These are phyloP conservation scores for Avena sativa DNA, from an alignment of 176 grass and related monocot species.

Conservation along the genomic window DNA sequence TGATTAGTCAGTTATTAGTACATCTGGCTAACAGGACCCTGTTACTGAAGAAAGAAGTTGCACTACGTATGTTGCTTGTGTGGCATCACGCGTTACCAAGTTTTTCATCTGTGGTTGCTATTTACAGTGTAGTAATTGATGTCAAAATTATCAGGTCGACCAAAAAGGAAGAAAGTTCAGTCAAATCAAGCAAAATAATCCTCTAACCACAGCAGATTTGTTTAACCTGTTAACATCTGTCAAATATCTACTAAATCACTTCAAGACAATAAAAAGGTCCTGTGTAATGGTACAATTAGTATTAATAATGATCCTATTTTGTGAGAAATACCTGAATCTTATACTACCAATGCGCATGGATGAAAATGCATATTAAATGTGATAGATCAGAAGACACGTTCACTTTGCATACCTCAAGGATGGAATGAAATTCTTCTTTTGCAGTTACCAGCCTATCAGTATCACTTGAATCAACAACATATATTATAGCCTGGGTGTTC, in stretches of 20 bases:
- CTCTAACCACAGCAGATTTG: background rate
- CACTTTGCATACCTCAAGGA: conserved; percentile 74
- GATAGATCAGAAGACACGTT: background rate
- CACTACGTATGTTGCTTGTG: background rate
- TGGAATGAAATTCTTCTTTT: conserved; percentile 97
- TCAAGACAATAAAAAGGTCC: background rate
- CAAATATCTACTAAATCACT: conserved; percentile 1
- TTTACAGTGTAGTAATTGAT: background rate
- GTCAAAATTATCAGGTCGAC: background rate
- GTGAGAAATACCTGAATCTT: background rate
- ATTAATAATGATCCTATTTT: conserved; percentile 23
- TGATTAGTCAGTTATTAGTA: background rate
- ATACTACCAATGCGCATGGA: conserved; percentile 17
- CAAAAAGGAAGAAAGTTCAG: background rate
- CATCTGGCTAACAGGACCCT: background rate
- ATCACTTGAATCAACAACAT: conserved; percentile 99
- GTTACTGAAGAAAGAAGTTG: background rate
- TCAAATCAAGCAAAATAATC: conserved; percentile 1
- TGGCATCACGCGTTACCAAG: background rate
- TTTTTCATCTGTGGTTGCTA: background rate
- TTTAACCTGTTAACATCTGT: background rate
- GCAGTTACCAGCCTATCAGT: conserved; percentile 97
- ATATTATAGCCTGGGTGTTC: conserved; percentile 98
- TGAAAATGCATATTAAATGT: conserved; percentile 19
- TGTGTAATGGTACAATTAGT: conserved; percentile 2